These are phyloP conservation scores for Solanum pennellii DNA, from an alignment of 257 asterid genomes.

Conservation along the genomic window DNA sequence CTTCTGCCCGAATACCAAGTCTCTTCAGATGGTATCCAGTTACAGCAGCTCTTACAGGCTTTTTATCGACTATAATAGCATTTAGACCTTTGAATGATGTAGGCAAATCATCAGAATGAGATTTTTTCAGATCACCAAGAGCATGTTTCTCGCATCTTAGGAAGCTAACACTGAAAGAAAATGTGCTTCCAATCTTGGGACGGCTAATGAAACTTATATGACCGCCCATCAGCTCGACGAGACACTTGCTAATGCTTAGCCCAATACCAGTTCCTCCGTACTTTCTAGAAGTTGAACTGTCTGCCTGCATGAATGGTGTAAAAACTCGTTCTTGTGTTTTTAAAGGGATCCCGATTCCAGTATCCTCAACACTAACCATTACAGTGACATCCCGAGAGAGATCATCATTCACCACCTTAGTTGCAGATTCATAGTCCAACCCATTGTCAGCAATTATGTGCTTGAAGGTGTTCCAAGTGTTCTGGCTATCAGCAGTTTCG, in stretches of 20 bases:
- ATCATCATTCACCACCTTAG: constrained; percentile 11
- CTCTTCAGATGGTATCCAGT: constrained; percentile 76
- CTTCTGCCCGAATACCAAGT: constrained; percentile 61
- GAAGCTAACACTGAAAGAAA: constrained; percentile 58
- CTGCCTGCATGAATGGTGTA: constrained; percentile 97
- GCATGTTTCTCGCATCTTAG: constrained; percentile 30
- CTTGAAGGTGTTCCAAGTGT: constrained; percentile 59
- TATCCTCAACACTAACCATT: constrained; percentile 77
- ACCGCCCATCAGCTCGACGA: constrained; percentile 92
- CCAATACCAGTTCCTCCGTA: constrained; percentile 98
- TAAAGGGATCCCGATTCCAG: constrained; percentile 79
- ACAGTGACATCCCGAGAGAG: constrained; percentile 30
- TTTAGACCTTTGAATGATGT: constrained; percentile 48
- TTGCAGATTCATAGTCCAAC: constrained; percentile 12
- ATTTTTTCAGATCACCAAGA: constrained; percentile 24
- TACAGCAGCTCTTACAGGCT: constrained; percentile 76
- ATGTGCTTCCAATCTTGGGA: constrained; percentile 79
- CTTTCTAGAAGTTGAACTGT: constrained; percentile 83
- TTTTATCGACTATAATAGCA: constrained; percentile 60
- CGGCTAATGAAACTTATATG: constrained; percentile 68
- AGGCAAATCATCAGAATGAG: constrained; percentile 44
- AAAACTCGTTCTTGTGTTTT: constrained; percentile 68
- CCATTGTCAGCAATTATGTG: constrained; percentile 36
- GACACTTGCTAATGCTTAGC: constrained; percentile 80
- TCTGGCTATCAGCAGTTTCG: constrained; percentile 74